These are phyloP conservation scores for Candida nemodendra DNA, from an alignment of 805 yeast genomes.

Conservation along the genomic window DNA sequence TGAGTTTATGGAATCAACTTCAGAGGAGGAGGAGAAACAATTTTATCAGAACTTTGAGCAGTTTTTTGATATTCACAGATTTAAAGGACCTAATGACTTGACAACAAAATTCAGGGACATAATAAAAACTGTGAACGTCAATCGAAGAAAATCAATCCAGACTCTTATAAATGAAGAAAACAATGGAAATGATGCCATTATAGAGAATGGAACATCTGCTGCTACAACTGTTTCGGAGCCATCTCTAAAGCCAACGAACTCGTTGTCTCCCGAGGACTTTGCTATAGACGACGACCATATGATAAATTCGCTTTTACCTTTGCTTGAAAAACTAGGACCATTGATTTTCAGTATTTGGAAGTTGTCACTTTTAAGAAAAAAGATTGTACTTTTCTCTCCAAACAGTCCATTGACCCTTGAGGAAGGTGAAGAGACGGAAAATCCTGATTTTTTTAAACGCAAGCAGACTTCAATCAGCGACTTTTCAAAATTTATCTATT, in stretches of 20 bases:
- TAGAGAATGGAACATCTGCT: constrained; percentile 19
- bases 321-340: constrained; percentile 60
- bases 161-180: constrained; percentile 18
- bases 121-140: constrained; percentile 21
- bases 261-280: constrained; percentile 8
- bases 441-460: constrained; percentile 8
- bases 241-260: constrained; percentile 6
- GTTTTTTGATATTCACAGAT: constrained; percentile 32
- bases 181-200: constrained; percentile 11
- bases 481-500: constrained; percentile 52
- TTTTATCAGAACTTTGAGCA: constrained; percentile 21
- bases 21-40: constrained; percentile 16
- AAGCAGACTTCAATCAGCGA: constrained; percentile 32
- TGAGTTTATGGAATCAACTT: constrained; percentile 27
- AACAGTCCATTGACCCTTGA: constrained; percentile 16
- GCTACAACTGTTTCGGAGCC: constrained; percentile 19
- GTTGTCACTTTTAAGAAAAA: constrained; percentile 54
- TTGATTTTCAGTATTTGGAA: constrained; percentile 64
- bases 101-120: constrained; percentile 23
- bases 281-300: constrained; percentile 38
- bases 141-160: constrained; percentile 23
- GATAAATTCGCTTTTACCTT: constrained; percentile 42
- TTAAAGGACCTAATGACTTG: constrained; percentile 29
- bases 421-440: constrained; percentile 2
- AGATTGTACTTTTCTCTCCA: constrained; percentile 46